These are phyloP conservation scores for Glarea lozoyensis DNA, from an alignment of 495 filamentous ascomycete species.

Conservation along the genomic window DNA sequence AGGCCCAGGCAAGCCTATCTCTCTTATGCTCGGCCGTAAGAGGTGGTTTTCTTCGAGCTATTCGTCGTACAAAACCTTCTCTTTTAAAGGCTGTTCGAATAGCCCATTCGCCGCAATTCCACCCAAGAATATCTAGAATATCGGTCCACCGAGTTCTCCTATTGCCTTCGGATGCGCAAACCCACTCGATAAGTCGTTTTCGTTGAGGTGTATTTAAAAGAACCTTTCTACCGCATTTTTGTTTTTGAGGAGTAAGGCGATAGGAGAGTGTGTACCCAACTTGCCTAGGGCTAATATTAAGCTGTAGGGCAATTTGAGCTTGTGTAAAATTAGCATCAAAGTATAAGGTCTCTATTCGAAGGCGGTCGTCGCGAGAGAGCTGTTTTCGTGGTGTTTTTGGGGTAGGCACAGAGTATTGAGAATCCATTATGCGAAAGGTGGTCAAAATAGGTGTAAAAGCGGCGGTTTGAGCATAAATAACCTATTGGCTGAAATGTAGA, in stretches of 20 bases:
- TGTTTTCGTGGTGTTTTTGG: too few relatives aligned
- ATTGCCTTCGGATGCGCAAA: slow-evolving; percentile 13
- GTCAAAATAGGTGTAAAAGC: too few relatives aligned
- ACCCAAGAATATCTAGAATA: slow-evolving; percentile 17
- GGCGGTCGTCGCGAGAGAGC: too few relatives aligned
- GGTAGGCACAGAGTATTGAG: too few relatives aligned
- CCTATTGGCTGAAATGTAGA: too few relatives aligned
- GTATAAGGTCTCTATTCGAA: too few relatives aligned
- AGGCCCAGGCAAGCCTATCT: slow-evolving; percentile 11
- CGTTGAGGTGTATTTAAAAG: slow-evolving; percentile 19
- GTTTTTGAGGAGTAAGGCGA: neutral
- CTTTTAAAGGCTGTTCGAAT: slow-evolving; percentile 18
- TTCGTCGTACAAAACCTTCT: slow-evolving; percentile 22
- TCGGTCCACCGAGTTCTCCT: slow-evolving; percentile 17
- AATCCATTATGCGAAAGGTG: too few relatives aligned
- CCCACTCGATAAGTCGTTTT: slow-evolving; percentile 21
- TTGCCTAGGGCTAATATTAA: neutral
- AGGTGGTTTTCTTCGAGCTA: slow-evolving; percentile 19
- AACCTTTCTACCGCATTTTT: slow-evolving; percentile 5
- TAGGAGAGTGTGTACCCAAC: neutral
- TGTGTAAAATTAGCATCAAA: too few relatives aligned
- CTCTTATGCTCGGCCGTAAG: slow-evolving; percentile 6
- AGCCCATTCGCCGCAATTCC: slow-evolving; percentile 9
- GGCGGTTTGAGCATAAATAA: too few relatives aligned
- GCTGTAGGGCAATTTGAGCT: slow-evolving; percentile 1